Conservation (phyloP, 441 rosid species). For the Mallotus japonicus region DNA sequence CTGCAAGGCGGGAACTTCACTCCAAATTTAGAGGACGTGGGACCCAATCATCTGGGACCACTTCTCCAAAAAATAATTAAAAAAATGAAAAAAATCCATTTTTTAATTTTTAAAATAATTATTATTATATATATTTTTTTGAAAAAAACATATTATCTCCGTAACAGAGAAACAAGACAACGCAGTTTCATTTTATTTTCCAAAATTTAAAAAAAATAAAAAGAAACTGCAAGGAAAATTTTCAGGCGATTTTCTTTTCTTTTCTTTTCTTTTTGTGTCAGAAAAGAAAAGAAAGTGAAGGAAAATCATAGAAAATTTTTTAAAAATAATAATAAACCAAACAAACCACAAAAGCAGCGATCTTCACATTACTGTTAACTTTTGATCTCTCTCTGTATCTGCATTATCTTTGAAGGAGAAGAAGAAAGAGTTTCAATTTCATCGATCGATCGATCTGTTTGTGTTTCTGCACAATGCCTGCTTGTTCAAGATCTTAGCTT, state of each 20-base stretch:
- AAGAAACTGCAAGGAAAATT: not conserved
- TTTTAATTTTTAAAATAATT: too few relatives aligned
- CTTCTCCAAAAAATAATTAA: not conserved
- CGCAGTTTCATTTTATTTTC: not conserved
- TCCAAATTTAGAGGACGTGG: slow-evolving; percentile 33
- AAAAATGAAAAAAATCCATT: not conserved
- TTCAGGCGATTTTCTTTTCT: not conserved
- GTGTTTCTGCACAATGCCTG: not conserved
- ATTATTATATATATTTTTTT: too few relatives aligned
- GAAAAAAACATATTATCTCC: not conserved
- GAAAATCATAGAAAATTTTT: not conserved
- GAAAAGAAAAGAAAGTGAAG: not conserved
- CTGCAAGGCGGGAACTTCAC: slow-evolving; percentile 49
- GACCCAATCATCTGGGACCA: slow-evolving; percentile 16
- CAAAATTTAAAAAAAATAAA: not conserved
- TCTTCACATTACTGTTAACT: not conserved
- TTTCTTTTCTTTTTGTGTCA: not conserved
- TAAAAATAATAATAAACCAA: not conserved
- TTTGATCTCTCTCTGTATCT: slow-evolving; percentile 4
- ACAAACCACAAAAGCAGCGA: not conserved
- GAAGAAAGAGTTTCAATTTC: not conserved
- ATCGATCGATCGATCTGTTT: not conserved
- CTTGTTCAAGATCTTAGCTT: slow-evolving; percentile 16
- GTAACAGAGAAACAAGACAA: not conserved
- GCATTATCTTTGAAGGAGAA: not conserved